Base-by-base conservation (phyloP, 2,329 filamentous ascomycete genomes). In the Raffaelea ambrosiae region DNA sequence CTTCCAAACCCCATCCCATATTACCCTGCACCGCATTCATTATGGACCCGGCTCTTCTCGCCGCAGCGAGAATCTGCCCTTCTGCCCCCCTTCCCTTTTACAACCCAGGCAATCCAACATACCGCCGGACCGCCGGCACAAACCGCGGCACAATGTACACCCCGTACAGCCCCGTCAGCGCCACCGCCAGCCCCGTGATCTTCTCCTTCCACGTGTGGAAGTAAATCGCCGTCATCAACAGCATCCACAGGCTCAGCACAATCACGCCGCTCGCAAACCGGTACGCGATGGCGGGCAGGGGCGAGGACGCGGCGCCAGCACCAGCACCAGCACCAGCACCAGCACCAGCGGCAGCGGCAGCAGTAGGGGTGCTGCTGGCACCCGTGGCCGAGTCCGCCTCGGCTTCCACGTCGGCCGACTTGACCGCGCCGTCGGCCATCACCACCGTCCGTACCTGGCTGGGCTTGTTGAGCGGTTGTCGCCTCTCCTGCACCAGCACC, bases 171-270 rank as follows among this genome's bases (percentile, higher is more conserved):
- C 66, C 73, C 4, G 62, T 40, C 2, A 67, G 47, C 2, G 76
- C 73, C 7, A 74, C 68, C 19, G 76, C 49, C 19, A 79, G 69
- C 19, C 76, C 76, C 39, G 75, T 79, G 58, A 79, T 57, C 76
- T 97, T 98, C 71, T 98, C 93, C 58, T 94, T 83, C 90, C 91
- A 97, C 1, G 93, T 98, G 66, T 98, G 93, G 61, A 98, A 98
- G 73, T 91, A 98, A 36, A 94, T 90, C 3, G 90, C 90, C 38
- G 93, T 98, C 93, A 98, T 98, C 52, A 97, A 73, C 62, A 98
- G 66, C 93, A 98, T 98, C 88, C 93, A 97, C 71, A 83, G 78
- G 60, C 84, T 88, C 60, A 96, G 59, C 0, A 66, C 81, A 18
- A 85, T 76, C 22, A 96, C 79, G 0, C 61, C 74, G 21, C 75